A percentile compares a stretch with the other conserved stretches of the same genome.
These are phyloP conservation scores for Ophiostoma perfectum DNA, from an alignment of 2,329 filamentous ascomycete species.

Conservation along the genomic window DNA sequence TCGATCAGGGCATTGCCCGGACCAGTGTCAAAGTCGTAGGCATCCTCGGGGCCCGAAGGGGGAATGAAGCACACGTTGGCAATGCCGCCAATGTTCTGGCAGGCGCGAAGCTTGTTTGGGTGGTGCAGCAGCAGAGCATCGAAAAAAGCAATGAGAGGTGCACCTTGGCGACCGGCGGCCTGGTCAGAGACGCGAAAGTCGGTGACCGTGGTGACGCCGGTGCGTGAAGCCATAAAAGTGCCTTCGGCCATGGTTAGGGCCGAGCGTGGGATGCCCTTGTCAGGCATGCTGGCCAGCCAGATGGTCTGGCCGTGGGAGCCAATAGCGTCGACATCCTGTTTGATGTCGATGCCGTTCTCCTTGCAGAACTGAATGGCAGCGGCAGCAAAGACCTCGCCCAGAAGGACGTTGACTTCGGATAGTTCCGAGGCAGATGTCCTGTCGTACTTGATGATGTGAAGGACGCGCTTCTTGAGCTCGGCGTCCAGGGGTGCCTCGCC, in stretches of 20 bases:
- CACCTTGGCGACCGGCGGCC: conserved; percentile 50
- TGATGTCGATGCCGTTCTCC: conserved; percentile 39
- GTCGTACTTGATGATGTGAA: conserved; percentile 53
- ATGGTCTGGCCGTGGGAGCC: conserved; percentile 57
- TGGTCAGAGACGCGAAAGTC: conserved; percentile 55
- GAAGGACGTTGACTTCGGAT: conserved; percentile 51
- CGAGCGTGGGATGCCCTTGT: conserved; percentile 41
- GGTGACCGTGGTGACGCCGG: conserved; percentile 54
- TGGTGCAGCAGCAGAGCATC: conserved; percentile 53
- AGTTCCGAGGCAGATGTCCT: conserved; percentile 48
- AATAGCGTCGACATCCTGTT: conserved; percentile 47
- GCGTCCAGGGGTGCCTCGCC: conserved; percentile 51
- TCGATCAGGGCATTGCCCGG: conserved; percentile 55
- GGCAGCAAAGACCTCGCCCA: conserved; percentile 52
- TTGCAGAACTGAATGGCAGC: conserved; percentile 48
- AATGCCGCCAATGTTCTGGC: conserved; percentile 58
- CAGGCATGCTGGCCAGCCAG: conserved; percentile 51
- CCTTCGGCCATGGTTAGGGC: conserved; percentile 55
- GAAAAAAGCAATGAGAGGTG: conserved; percentile 53
- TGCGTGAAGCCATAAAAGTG: conserved; percentile 48
- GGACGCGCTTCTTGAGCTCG: conserved; percentile 50
- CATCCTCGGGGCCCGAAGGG: conserved; percentile 38
- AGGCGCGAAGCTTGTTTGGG: conserved; percentile 51
- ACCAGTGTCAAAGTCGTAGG: conserved; percentile 51
- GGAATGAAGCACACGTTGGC: conserved; percentile 58